Evolutionary conservation across 495 filamentous ascomycete species (phyloP).

Genomic region (Penicillium goetzii): DNA sequence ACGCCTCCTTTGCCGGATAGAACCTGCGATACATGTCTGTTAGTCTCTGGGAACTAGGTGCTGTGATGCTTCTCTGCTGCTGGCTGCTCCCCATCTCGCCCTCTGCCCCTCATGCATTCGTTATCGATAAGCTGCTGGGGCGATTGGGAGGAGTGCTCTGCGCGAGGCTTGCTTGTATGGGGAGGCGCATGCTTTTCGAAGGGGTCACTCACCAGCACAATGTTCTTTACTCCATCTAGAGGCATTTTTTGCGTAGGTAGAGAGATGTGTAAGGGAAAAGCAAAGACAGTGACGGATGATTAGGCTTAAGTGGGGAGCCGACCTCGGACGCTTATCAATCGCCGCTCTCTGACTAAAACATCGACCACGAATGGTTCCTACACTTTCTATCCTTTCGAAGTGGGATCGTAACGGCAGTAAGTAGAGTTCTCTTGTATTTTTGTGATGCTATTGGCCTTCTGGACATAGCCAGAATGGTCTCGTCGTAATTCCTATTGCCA

Average conservation of each 20-base stretch:
- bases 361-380: slow-evolving; percentile 8
- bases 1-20: slow-evolving; percentile 98
- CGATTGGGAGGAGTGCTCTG: slow-evolving; percentile 23
- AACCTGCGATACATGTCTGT: slow-evolving; percentile 44
- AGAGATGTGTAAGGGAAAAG: slow-evolving; percentile 7
- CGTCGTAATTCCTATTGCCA: not conserved
- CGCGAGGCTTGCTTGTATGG: slow-evolving; percentile 7
- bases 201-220: slow-evolving; percentile 48
- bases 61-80: not conserved
- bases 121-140: slow-evolving; percentile 51
- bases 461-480: not conserved
- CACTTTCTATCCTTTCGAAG: not conserved
- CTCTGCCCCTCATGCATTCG: slow-evolving; percentile 16
- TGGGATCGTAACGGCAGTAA: not conserved
- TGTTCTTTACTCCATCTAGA: slow-evolving; percentile 56
- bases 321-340: slow-evolving; percentile 53
- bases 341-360: slow-evolving; percentile 26
- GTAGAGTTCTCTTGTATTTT: not conserved
- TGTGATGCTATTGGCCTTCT: slow-evolving; percentile 5
- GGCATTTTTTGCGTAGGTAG: slow-evolving; percentile 39
- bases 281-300: slow-evolving; percentile 14
- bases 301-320: slow-evolving; percentile 32
- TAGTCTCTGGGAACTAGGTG: not conserved
- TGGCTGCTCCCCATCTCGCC: not conserved
- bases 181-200: not conserved